Percentiles rank a stretch among this genome's conserved stretches.
Conservation (phyloP, 2,329 filamentous ascomycete species). For the Ambrosiella cleistominuta region DNA sequence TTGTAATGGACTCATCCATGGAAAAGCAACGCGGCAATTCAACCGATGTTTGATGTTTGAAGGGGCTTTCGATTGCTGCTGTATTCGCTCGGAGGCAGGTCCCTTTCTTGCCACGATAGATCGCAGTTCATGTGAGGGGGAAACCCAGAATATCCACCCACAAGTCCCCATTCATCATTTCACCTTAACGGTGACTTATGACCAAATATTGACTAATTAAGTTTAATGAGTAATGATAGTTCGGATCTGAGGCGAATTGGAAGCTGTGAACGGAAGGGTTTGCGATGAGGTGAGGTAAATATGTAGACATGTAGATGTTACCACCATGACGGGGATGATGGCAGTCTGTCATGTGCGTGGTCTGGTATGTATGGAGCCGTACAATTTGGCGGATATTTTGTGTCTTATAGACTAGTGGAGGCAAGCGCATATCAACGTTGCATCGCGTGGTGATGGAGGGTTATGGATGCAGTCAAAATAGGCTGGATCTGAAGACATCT, state of each 20-base stretch:
- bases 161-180: neutral
- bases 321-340: too few relatives aligned
- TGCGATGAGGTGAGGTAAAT: too few relatives aligned
- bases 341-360: too few relatives aligned
- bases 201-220: too few relatives aligned
- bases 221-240: too few relatives aligned
- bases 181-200: neutral
- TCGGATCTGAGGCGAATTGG: too few relatives aligned
- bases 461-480: neutral
- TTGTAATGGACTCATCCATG: too few relatives aligned
- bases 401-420: neutral
- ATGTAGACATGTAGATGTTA: too few relatives aligned
- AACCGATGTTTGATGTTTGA: neutral
- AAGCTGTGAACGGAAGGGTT: too few relatives aligned
- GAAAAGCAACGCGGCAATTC: too few relatives aligned
- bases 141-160: neutral
- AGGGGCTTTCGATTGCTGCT: neutral
- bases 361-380: neutral
- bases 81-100: neutral
- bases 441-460: neutral
- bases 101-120: neutral
- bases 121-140: neutral
- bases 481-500: neutral
- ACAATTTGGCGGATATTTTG: neutral
- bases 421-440: neutral